Evolutionary conservation across 129 eudicot genomes (phyloP), one percentile per base, ranked within the genome.

Genomic region (Flaveria bidentis): DNA sequence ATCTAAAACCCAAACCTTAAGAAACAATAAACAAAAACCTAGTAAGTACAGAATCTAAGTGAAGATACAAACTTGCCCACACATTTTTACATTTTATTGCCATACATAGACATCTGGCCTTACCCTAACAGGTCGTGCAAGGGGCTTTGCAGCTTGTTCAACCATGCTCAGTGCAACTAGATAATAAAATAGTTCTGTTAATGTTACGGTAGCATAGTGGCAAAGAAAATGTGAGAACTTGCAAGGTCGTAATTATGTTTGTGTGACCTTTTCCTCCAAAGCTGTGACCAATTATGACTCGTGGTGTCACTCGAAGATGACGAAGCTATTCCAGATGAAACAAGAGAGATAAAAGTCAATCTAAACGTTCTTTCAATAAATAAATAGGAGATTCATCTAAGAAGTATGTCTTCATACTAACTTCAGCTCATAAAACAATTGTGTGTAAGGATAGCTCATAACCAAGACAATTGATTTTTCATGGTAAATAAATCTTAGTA

Each of bases 161-260:
- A 93, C 97, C 97, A 93, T 93, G 92, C 98, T 93, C 81, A 93
- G 83, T 66, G 96, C 95, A 85, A 93, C 98, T 93, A 86, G 83
- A 87, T 69, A 39, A 74, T 67, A 62, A 79, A 62, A 60, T 36
- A 50, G n/a, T 64, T 44, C 8, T 11, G 25, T 73, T 61, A 56
- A 61, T 13, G 42, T 79, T 30, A 36, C 15, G 33, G 47, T 46
- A 49, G 23, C 52, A 71, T 66, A 42, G n/a, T 25, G 17, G 30
- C 44, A 69, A 36, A 15, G 28, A 14, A 30, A 68, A 52, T 63
- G 62, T 42, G 46, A 51, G 73, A 39, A 72, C 63, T 71, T 76
- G 26, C 52, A 11, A 62, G 68, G 68, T 70, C 53, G 52, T 49
- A 61, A 41, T 17, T 36, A 68, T 44, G 63, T 36, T 20, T 26